These are phyloP conservation scores for Parasitella parasitica DNA, from an alignment of 371 early-diverging fungal species.

Conservation along the genomic window DNA sequence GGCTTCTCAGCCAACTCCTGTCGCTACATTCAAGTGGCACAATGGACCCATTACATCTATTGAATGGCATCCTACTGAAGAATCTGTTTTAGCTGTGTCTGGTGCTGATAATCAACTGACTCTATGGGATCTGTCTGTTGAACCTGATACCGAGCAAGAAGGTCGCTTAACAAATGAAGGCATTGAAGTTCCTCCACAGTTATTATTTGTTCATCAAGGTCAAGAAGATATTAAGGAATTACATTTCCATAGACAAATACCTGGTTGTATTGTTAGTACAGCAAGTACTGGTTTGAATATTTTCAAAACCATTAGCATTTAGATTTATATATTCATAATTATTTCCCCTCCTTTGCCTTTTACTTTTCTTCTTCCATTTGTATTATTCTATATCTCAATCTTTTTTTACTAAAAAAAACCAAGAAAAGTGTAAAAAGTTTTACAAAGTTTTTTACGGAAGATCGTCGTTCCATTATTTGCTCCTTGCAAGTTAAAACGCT, in stretches of 20 bases:
- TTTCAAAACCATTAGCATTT: constrained; percentile 86
- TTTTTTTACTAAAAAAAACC: not conserved
- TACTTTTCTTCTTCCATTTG: not conserved
- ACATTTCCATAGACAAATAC: constrained; percentile 94
- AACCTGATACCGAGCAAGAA: constrained; percentile 91
- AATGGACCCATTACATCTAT: constrained; percentile 90
- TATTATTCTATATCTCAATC: not conserved
- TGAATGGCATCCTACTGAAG: constrained; percentile 96
- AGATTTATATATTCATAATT: constrained; percentile 10
- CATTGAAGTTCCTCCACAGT: constrained; percentile 88
- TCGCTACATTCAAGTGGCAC: constrained; percentile 98
- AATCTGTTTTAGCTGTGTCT: constrained; percentile 88
- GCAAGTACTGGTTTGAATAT: constrained; percentile 90
- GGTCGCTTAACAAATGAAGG: constrained; percentile 60
- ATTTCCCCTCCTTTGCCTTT: not conserved
- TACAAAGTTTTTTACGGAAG: no score
- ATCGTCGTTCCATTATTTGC: no score
- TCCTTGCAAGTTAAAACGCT: no score
- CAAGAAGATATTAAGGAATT: constrained; percentile 93
- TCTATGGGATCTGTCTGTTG: constrained; percentile 97
- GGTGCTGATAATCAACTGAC: constrained; percentile 96
- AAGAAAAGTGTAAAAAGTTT: not conserved
- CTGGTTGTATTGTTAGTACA: constrained; percentile 89
- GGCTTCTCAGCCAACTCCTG: constrained; percentile 68
- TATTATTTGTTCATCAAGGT: constrained; percentile 95